A percentile compares a stretch with the other conserved stretches of the same genome.
These are phyloP conservation scores for Penicillium sp. DNA, from an alignment of 2,329 filamentous ascomycete species.

Conservation along the genomic window DNA sequence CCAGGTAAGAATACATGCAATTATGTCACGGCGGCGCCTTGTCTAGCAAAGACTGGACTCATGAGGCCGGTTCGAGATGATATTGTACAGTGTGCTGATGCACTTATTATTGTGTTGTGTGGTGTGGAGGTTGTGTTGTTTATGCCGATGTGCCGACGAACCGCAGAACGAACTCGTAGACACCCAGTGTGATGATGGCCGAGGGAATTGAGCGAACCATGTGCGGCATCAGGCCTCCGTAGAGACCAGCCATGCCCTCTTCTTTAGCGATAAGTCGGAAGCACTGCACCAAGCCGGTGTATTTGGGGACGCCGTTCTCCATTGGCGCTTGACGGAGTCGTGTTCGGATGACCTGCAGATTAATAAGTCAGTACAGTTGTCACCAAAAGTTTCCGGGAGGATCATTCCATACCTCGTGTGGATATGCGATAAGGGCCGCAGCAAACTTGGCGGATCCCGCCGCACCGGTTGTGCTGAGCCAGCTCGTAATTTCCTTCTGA, in stretches of 20 bases:
- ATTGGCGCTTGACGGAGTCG: conserved; percentile 44
- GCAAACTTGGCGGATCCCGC: conserved; percentile 44
- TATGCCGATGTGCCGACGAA: conserved; percentile 24
- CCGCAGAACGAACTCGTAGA: conserved; percentile 46
- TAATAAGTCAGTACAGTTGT: not conserved
- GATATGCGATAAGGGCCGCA: conserved; percentile 43
- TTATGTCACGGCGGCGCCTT: conserved; percentile 20
- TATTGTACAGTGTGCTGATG: conserved; percentile 24
- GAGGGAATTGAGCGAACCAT: conserved; percentile 45
- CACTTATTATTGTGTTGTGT: conserved; percentile 10
- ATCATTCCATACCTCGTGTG: conserved; percentile 40
- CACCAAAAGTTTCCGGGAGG: not conserved
- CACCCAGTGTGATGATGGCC: conserved; percentile 45
- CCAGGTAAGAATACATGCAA: conserved; percentile 29
- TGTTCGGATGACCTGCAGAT: conserved; percentile 43
- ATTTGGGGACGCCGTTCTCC: conserved; percentile 43
- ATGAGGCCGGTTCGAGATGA: conserved; percentile 13
- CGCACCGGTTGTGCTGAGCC: conserved; percentile 43
- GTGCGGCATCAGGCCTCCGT: conserved; percentile 46
- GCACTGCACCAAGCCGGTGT: conserved; percentile 45
- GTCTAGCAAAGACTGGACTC: conserved; percentile 11
- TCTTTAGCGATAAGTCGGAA: conserved; percentile 43
- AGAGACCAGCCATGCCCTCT: conserved; percentile 45
- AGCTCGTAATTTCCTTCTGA: conserved; percentile 35
- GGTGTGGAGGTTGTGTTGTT: not conserved